Evolutionary conservation across 2,329 filamentous ascomycete species (phyloP), one percentile per base, ranked within the genome.

Genomic region (Rasamsonia emersonii): DNA sequence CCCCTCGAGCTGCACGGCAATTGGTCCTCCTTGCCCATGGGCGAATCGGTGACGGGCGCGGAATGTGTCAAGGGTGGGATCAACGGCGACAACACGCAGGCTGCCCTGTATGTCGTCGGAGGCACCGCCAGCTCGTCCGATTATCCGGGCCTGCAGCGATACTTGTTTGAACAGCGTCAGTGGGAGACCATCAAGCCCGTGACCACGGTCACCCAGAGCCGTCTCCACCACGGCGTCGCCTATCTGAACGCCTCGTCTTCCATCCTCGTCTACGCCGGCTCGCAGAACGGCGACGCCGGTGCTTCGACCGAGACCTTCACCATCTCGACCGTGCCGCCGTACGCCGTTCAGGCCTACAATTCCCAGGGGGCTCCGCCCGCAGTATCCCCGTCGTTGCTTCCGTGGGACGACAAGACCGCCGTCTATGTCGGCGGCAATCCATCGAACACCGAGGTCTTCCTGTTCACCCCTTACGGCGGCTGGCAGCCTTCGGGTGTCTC

Each of bases 201-300:
- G 10, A 62, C 63, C 18, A 54, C 59, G 20, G 73, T 79, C 27
- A 71, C 81, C 28, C 70, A 82, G 50, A 75, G 85, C 48, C 77
- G 86, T 36, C 65, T 76, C 37, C 74, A 79, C 45, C 89, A 96
- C 56, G 79, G 75, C 43, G 81, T 82, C 9, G 71, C 75, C 11
- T 95, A 86, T 52, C 65, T 96, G 33, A 71, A 77, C 40, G 70
- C 71, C 14, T 73, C 76, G 10, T 71, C 84, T 34, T 71, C 75
- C 3, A 82, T 96, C 33, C 61, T 95, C 15, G 70, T 94, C 16
- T 95, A 88, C 53, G 83, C 79, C 18, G 89, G 89, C 27, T 76
- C 71, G 10, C 75, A 79, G 46, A 73, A 78, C 44, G 75, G 74
- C 16, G 62, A 61, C 19, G 56, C 62, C 6, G 58, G 63, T 5